These are phyloP conservation scores for Salix viminalis DNA, from an alignment of 345 rosid species.

Conservation along the genomic window DNA sequence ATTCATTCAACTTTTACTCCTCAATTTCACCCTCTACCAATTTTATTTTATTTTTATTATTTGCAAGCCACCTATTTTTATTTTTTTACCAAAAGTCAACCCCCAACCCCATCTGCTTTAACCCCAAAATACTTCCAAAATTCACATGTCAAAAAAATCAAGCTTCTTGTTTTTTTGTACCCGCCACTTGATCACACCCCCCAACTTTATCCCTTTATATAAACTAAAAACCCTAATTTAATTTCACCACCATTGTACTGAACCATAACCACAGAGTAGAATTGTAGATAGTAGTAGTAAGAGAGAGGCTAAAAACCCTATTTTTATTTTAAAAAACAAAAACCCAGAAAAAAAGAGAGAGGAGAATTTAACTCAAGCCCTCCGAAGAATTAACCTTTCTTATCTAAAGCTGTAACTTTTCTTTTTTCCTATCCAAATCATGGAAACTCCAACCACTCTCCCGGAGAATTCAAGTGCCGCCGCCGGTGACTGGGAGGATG, in stretches of 20 bases:
- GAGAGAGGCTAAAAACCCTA: neutral
- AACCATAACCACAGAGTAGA: constrained; percentile 16
- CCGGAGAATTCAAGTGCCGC: constrained; percentile 25
- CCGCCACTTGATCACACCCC: constrained; percentile 12
- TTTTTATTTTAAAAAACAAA: neutral
- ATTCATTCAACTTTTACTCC: neutral
- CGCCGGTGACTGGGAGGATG: constrained; percentile 17
- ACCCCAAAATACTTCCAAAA: neutral
- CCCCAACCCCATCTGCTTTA: neutral
- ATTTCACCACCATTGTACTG: constrained; percentile 17
- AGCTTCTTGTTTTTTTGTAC: constrained; percentile 5
- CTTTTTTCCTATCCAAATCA: neutral
- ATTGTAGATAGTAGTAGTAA: neutral
- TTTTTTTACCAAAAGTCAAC: constrained; percentile 19
- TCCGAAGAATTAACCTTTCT: constrained; percentile 16
- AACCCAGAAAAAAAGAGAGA: neutral
- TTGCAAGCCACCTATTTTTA: neutral
- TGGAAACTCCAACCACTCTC: constrained; percentile 37
- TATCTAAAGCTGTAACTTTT: constrained; percentile 25
- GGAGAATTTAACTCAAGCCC: constrained; percentile 14
- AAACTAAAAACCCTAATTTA: constrained; percentile 28
- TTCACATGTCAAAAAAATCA: constrained; percentile 16
- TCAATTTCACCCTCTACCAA: neutral
- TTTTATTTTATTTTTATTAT: neutral
- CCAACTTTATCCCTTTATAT: constrained; percentile 5